Evolutionary conservation across 2,329 filamentous ascomycete species (phyloP), one percentile per base, ranked within the genome.

Genomic region (Calonectria leucothoes): DNA sequence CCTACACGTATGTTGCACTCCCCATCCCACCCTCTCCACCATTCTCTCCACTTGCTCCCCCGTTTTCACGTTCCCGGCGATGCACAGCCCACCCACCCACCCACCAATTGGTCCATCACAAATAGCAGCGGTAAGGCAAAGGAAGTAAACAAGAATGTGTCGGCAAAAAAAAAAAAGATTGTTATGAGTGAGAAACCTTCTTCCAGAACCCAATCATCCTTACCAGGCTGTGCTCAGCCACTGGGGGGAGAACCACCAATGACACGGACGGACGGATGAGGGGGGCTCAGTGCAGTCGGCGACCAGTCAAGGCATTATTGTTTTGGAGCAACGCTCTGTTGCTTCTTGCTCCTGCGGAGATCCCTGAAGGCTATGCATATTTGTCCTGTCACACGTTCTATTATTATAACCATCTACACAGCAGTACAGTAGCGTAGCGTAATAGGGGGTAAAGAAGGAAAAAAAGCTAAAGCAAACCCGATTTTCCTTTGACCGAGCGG

Each of bases 151-250:
- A 39, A 27, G 17, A 27, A 35, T 33, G 39, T 27, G 37, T 39
- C n/a, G 25, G 35, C 10, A 27, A 23, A 57, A 35, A 29, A 51
- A 29, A 52, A 52, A 37, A 37, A 35, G 37, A 23, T 25, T 35
- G 55, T 37, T 23, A 61, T 39, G 31, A 39, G 11, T 37, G 23
- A 61, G 14, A 61, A 25, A 20, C 27, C 55, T 61, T 61, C 37
- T 23, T 45, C n/a, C 17, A 23, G 42, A 8, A 37, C 14, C 31
- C 35, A 59, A 37, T 25, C 33, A 61, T 39, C 55, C 33, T 8
- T 61, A 61, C 55, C 17, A 39, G 55, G 55, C 55, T 37, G 55
- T 71, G 63, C 69, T 71, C 63, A 71, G 69, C 69, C 69, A 71
- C 69, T 15, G 35, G 68, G 42, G 42, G 51, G 33, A 11, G 20